Percentiles rank a stretch among this genome's conserved stretches.
Evolutionary conservation across 805 yeast species (phyloP).

Genomic region (Sugiyamaella boreocaroliniensis): DNA sequence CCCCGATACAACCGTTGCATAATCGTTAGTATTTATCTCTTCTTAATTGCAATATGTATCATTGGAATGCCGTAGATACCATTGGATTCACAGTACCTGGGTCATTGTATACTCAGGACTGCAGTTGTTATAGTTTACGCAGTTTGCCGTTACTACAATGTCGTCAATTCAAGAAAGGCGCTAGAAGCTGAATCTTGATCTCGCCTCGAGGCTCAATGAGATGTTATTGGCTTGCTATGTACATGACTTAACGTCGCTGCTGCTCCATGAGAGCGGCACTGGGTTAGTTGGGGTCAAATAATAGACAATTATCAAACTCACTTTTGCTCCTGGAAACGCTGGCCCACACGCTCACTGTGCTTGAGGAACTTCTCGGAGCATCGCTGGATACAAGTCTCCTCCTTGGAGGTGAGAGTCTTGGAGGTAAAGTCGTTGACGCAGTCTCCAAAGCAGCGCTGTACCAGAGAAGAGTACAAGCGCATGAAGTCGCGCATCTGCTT

Average conservation of each 20-base stretch:
- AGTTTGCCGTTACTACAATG: no score
- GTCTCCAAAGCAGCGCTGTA: conserved; percentile 93
- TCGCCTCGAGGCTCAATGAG: no score
- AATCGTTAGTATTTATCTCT: no score
- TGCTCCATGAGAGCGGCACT: conserved; percentile 22
- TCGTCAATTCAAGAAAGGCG: no score
- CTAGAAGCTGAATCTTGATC: no score
- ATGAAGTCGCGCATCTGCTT: conserved; percentile 99
- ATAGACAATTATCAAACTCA: conserved; percentile 19
- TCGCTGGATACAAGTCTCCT: conserved; percentile 75
- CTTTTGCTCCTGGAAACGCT: conserved; percentile 98
- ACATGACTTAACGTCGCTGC: conserved; percentile 10
- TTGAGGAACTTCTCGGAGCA: conserved; percentile 97
- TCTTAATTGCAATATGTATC: no score
- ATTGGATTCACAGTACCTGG: no score
- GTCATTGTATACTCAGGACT: no score
- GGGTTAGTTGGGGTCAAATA: neutral
- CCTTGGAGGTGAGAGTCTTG: conserved; percentile 75
- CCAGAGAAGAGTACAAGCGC: conserved; percentile 91
- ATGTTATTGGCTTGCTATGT: neutral
- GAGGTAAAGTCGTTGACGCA: conserved; percentile 99
- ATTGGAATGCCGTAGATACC: no score
- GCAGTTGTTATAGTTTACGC: no score
- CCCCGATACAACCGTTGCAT: no score
- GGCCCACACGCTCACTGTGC: conserved; percentile 97